These are phyloP conservation scores for Yarrowia divulgata DNA, from an alignment of 805 yeast species.

Conservation along the genomic window DNA sequence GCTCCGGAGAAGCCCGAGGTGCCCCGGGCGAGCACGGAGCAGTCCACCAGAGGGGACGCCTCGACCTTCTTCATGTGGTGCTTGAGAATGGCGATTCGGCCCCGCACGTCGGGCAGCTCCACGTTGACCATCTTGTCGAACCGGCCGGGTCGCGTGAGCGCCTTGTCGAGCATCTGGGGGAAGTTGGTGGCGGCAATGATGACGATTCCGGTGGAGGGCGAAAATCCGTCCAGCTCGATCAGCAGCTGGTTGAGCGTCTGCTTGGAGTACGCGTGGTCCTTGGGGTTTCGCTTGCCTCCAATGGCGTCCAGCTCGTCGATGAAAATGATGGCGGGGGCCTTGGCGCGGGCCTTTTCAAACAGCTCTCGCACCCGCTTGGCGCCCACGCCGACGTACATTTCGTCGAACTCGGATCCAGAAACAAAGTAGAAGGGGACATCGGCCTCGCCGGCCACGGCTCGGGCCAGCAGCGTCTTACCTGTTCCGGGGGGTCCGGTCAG, in stretches of 20 bases:
- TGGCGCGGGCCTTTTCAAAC: constrained; percentile 89
- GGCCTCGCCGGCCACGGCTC: constrained; percentile 99
- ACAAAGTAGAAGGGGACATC: constrained; percentile 98
- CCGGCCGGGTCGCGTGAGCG: constrained; percentile 97
- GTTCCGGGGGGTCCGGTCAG: constrained; percentile 99
- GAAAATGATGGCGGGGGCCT: constrained; percentile 95
- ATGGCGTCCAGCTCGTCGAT: constrained; percentile 98
- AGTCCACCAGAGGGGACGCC: constrained; percentile 82
- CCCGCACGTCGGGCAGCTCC: constrained; percentile 97
- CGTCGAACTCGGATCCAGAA: constrained; percentile 99
- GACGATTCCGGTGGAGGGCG: constrained; percentile 90
- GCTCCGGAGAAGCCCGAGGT: constrained; percentile 99
- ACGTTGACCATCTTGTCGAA: constrained; percentile 96
- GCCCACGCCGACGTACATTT: constrained; percentile 98
- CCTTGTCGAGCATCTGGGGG: constrained; percentile 96
- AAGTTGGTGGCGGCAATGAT: constrained; percentile 98
- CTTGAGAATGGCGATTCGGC: constrained; percentile 88
- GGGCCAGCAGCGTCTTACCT: constrained; percentile 93
- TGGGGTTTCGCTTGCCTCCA: constrained; percentile 97
- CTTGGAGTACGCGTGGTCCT: constrained; percentile 97
- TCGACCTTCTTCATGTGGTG: constrained; percentile 94
- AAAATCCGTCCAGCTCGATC: constrained; percentile 91
- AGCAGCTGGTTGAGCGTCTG: constrained; percentile 95
- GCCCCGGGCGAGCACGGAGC: constrained; percentile 90
- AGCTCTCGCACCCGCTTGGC: constrained; percentile 97